Base-by-base conservation (phyloP, 805 yeast species). In the Metschnikowia baotianmanensis region DNA sequence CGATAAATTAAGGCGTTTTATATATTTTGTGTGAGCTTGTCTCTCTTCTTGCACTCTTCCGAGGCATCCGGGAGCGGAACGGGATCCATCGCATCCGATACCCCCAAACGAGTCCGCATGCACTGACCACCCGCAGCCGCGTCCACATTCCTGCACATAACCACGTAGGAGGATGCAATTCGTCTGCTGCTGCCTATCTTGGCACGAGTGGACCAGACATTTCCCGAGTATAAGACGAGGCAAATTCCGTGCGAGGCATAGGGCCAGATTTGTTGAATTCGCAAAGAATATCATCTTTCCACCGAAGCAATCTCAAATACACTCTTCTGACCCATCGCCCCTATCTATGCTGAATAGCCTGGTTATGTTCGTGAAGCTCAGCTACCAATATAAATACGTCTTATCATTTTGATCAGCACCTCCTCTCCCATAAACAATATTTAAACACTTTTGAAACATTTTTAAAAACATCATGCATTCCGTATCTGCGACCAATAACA, bases 311-410 rank as follows among this genome's bases (percentile, higher is more conserved):
- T n/a, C n/a, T n/a, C n/a, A n/a, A n/a, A n/a, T n/a, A n/a, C n/a
- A n/a, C n/a, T n/a, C n/a, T n/a, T n/a, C n/a, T n/a, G n/a, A n/a
- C n/a, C 20, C n/a, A 18, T 13, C 22, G 17, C 25, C 17, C 27
- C 26, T 17, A 27, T 40, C 17, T 34, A 40, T 40, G 43, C 43
- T 34, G 34, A 45, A 24, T 26, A 35, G 45, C 45, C 46, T 43
- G 41, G 51, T 43, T 50, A 52, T 52, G 54, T 50, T 51, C 43
- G 47, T 48, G 30, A 50, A 48, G 47, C 45, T 50, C 44, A 50
- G 56, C 50, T 52, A 48, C 51, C 56, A 48, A 22, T 52, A 48
- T 42, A 50, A 46, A 37, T 48, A 42, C 45, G 55, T 49, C 28
- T 43, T 49, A 25, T 43, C 53, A 24, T 51, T 51, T 33, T 51